A percentile compares a stretch with the other conserved stretches of the same genome.
phyloP scores from a whole-genome alignment of 306 rosid genomes.

The Canavalia ensiformis region DNA sequence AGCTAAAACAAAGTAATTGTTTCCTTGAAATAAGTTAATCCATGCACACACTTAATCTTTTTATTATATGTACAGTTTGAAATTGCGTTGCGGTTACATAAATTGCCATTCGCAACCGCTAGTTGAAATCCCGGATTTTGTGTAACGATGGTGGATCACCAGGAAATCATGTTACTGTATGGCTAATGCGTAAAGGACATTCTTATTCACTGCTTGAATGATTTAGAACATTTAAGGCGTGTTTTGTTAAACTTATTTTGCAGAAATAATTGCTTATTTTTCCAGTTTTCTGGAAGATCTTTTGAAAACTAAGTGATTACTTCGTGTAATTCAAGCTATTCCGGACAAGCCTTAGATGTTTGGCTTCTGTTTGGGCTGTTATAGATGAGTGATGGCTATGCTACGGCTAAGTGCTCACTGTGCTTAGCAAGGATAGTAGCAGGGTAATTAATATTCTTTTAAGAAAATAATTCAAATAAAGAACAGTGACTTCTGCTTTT shows the following conservation, averaged over 20 bases:
- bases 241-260: no score
- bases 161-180: neutral
- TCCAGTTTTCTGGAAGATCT: no score
- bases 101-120: neutral
- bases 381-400: neutral
- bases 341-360: neutral
- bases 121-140: slow-evolving; percentile 13
- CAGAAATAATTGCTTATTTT: no score
- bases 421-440: neutral
- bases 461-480: slow-evolving; percentile 15
- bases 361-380: slow-evolving; percentile 18
- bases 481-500: slow-evolving; percentile 7
- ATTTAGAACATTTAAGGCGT: slow-evolving; percentile 13
- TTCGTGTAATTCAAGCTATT: no score
- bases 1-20: neutral
- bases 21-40: neutral
- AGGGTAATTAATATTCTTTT: neutral
- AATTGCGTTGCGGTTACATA: neutral
- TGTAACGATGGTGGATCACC: neutral
- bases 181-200: neutral
- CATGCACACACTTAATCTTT: neutral
- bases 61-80: neutral
- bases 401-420: slow-evolving; percentile 25
- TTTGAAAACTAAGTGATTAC: no score
- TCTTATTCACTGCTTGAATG: slow-evolving; percentile 11